Percentiles rank a stretch among this genome's conserved stretches.
Evolutionary conservation across 805 yeast genomes (phyloP).

Genomic region (Metschnikowia cerradonensis): DNA sequence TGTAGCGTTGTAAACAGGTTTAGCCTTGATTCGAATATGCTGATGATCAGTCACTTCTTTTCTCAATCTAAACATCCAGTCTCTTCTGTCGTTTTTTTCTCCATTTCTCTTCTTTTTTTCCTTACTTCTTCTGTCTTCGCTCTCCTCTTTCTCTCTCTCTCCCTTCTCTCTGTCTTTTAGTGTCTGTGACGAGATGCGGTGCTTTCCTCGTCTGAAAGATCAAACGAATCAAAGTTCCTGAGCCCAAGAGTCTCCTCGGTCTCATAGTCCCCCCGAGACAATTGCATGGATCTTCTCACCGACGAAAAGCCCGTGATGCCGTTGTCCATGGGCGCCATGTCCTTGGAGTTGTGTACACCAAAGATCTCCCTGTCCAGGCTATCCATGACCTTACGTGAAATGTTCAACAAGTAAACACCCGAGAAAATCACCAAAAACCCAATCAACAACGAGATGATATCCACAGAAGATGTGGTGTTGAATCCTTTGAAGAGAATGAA

Average conservation of each 20-base stretch:
- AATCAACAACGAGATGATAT: slow-evolving; percentile 73
- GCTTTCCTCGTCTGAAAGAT: slow-evolving; percentile 42
- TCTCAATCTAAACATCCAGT: no score
- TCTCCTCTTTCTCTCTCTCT: not conserved
- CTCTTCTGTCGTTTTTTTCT: no score
- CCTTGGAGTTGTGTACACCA: slow-evolving; percentile 53
- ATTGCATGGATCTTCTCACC: slow-evolving; percentile 72
- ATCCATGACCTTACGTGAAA: slow-evolving; percentile 63
- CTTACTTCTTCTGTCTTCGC: no score
- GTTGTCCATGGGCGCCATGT: slow-evolving; percentile 69
- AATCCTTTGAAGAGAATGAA: slow-evolving; percentile 83
- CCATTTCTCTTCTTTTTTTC: no score
- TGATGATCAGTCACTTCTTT: no score
- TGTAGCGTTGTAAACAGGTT: no score
- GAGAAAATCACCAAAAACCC: slow-evolving; percentile 85
- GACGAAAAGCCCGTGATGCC: slow-evolving; percentile 72
- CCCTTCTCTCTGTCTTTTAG: not conserved
- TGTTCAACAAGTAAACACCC: slow-evolving; percentile 80
- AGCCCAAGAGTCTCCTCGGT: slow-evolving; percentile 49
- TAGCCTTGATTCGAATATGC: no score
- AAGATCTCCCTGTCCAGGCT: slow-evolving; percentile 50
- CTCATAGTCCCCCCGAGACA: slow-evolving; percentile 41
- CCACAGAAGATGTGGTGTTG: slow-evolving; percentile 75
- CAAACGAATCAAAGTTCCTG: slow-evolving; percentile 61
- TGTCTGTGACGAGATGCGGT: slow-evolving; percentile 15